Base-by-base conservation (phyloP, 2,329 filamentous ascomycete genomes). In the Neofusicoccum parvum region DNA sequence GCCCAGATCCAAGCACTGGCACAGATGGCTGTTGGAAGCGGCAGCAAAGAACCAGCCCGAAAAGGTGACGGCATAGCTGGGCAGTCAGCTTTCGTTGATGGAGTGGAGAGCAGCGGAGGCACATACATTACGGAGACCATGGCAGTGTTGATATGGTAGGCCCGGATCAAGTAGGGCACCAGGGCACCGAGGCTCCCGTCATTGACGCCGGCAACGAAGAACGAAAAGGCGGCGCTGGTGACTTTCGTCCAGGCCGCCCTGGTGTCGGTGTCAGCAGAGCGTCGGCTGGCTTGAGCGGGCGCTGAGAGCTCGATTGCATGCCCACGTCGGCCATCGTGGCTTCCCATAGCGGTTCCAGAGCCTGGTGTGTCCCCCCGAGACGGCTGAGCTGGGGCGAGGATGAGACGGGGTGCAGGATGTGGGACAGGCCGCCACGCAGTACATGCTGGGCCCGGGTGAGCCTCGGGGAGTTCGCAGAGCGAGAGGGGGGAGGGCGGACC, bases 191-290 rank as follows among this genome's bases (percentile, higher is more conserved):
- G 77, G 67, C 84, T 88, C 37, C 88, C 88, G 72, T 90, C 88
- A 65, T 89, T 90, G 54, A 86, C 80, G 0, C 88, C 88, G 0
- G 88, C 86, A 36, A 87, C 86, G 70, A 90, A 88, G 77, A 90
- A 90, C 0, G 86, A 87, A 68, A 88, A 84, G 0, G 83, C 84
- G 2, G 85, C 82, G 49, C 84, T 85, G 43, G 83, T 63, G 2
- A 89, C 74, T 71, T 86, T 88, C 41, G 85, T 14, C 36, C 67
- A 23, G 17, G 49, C 70, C 20, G 62, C 56, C 45, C 53, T 69
- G 9, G 23, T 23, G 23, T 23, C 23, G 23, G 23, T 3, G 23
- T 23, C 23, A 23, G 23, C 23, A 23, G 23, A 23, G 23, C 23
- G 23, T 23, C 15, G 11, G 32, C 15, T 4, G 14, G 32, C 3